Base-by-base conservation (phyloP, 75 land plant species). In the Cunninghamia lanceolata region DNA sequence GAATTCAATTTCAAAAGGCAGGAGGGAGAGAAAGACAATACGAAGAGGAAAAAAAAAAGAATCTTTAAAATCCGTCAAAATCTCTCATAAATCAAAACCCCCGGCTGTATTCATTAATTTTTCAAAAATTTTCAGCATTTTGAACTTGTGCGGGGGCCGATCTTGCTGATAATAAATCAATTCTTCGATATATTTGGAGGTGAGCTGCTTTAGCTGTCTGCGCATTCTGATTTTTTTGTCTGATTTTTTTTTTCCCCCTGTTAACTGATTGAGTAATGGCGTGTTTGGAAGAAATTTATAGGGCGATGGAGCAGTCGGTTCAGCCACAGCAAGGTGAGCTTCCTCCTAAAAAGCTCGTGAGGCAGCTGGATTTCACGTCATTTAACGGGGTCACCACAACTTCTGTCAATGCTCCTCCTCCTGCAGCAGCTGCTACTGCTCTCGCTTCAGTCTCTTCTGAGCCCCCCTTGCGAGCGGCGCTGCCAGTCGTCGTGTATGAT, bases 351-450 rank as follows among this genome's bases (percentile, higher is more conserved):
- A 94, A 94, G 91, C 92, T 90, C 7, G 94, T 87, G 13, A 85
- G 94, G 53, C 95, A 94, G 89, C 95, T 94, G 9, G 95, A 93
- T 89, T 93, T 94, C 86, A 91, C 95, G 21, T 34, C 88, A 4
- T 89, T 76, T 35, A 38, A 63, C 50, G 52, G 79, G 36, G 87
- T 50, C 3, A 86, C 45, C 3, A 13, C 46, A 34, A 16, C 82
- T 17, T 19, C 82, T 34, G 47, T 38, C 11, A 25, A 40, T 80
- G 82, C 25, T 40, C 36, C 82, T 80, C 21, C 47, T 80, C 13
- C 45, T 16, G 42, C 42, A 30, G 32, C 36, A 36, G 70, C 70
- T 14, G 70, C 80, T 21, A 3, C 80, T 11, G 82, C 32, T 13
- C 14, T 40, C 32, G 45, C 43, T 43, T n/a, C 82, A 50, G 82